Evolutionary conservation across 2,329 filamentous ascomycete genomes (phyloP).

Genomic region (Trichoderma arundinaceum): DNA sequence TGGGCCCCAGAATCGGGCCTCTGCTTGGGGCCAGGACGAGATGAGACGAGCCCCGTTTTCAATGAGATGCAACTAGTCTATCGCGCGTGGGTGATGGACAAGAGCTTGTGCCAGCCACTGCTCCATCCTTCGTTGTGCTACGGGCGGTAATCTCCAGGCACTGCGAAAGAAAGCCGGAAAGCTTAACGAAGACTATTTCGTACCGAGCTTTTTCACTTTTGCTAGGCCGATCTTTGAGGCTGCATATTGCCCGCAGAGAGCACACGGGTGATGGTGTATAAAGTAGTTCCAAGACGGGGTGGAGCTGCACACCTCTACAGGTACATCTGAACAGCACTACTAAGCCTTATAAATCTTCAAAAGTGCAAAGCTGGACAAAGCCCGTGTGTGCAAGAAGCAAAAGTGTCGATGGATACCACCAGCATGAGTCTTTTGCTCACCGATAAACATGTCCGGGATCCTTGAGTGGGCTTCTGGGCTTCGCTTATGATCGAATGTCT

Average conservation of each 20-base stretch:
- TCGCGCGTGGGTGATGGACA: slow-evolving; percentile 2
- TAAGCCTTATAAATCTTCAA: too few species aligned
- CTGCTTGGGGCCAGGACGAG: background rate
- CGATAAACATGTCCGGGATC: slow-evolving; percentile 17
- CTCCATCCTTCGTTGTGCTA: slow-evolving; percentile 7
- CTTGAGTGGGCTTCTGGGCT: background rate
- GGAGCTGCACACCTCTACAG: too few species aligned
- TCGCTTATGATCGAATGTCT: slow-evolving; percentile 25
- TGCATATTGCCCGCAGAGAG: too few species aligned
- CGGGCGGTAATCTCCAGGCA: slow-evolving; percentile 20
- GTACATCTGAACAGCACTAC: too few species aligned
- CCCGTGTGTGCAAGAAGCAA: too few species aligned
- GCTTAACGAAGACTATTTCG: slow-evolving; percentile 11
- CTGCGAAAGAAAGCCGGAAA: background rate
- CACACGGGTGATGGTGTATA: too few species aligned
- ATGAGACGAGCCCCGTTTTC: background rate
- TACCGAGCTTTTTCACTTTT: background rate
- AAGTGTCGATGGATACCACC: too few species aligned
- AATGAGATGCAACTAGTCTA: background rate
- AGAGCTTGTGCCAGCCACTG: slow-evolving; percentile 23
- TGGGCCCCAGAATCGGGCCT: slow-evolving; percentile 14
- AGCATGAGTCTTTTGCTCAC: background rate
- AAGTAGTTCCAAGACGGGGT: too few species aligned
- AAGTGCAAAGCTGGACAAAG: too few species aligned
- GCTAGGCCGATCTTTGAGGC: too few species aligned